Evolutionary conservation across 2,329 filamentous ascomycete species (phyloP), one percentile per base, ranked within the genome.

Genomic region (Alternaria triticimaculans): DNA sequence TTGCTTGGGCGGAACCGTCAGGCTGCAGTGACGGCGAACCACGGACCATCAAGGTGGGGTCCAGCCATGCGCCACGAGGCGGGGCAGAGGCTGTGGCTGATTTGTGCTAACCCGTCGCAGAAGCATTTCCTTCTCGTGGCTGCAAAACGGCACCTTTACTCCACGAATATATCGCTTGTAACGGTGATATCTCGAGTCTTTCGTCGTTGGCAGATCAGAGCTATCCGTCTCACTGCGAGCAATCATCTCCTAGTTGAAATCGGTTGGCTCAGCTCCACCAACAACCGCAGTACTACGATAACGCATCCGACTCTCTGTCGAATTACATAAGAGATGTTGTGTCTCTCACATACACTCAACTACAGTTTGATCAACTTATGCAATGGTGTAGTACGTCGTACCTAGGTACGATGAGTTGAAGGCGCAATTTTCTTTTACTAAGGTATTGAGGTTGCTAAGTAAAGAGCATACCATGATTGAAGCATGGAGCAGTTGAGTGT

Each of bases 31-130:
- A 41, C 55, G 25, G 37, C 49, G 56, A 30, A 50, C 57, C 60
- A 56, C 61, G 43, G 61, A 51, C 57, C 61, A 63, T 30, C 7
- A 46, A 51, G 45, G 61, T 63, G 61, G 61, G 61, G 61, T 45
- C 28, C 18, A 14, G 2, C 7, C 43, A 18, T 33, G 57, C 61
- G 61, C 60, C 60, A 63, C 60, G 43, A 60, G 56, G 60, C 56
- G 60, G 60, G 60, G 56, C 56, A 63, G 7, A 23, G 10, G 5
- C 20, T 55, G 56, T 63, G 60, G 60, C 60, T 63, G 26, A 50
- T 58, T 26, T 11, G 11, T n/a, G 7, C 58, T 58, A 58, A 49
- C 55, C 21, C 7, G 5, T 25, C 25, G 25, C 14, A 28, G 54
- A 37, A 23, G 20, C 30, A 23, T 14, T 33, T 25, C 23, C 2